phyloP scores from a whole-genome alignment of 2,329 filamentous ascomycete species.

The Ascochyta clinopodiicola region DNA sequence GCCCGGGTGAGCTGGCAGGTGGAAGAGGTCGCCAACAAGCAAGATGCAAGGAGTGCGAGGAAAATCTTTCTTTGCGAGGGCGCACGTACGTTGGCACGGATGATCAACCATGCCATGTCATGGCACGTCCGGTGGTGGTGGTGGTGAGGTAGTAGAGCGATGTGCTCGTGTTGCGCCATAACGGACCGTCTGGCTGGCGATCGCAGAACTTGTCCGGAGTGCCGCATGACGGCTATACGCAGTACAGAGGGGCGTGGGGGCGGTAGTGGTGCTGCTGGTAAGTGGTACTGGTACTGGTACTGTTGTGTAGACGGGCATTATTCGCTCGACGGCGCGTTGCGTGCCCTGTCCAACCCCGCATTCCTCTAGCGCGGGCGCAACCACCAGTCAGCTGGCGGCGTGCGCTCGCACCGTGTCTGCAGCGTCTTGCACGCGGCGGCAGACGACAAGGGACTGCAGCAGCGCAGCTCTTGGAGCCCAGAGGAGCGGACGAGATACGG shows the following conservation, averaged over 20 bases:
- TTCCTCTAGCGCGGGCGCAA: slow-evolving; percentile 20
- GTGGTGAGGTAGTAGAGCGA: slow-evolving; percentile 10
- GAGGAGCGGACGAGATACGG: slow-evolving; percentile 24
- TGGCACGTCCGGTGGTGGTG: background rate
- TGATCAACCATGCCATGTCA: slow-evolving; percentile 1
- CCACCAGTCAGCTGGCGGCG: slow-evolving; percentile 21
- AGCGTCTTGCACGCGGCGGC: slow-evolving; percentile 3
- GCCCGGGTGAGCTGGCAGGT: slow-evolving; percentile 12
- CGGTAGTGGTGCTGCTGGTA: too few relatives aligned
- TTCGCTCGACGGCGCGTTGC: slow-evolving; percentile 7
- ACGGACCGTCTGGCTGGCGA: slow-evolving; percentile 12
- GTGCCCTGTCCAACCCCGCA: slow-evolving; percentile 11
- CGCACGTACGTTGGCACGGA: slow-evolving; percentile 4
- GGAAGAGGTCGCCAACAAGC: slow-evolving; percentile 4
- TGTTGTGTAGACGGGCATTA: background rate
- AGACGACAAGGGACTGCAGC: slow-evolving; percentile 24
- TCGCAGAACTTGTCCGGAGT: slow-evolving; percentile 17
- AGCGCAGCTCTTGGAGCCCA: slow-evolving; percentile 13
- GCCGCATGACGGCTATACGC: slow-evolving; percentile 25
- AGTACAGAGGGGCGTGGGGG: background rate
- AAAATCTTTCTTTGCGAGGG: slow-evolving; percentile 15
- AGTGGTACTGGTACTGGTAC: too few relatives aligned
- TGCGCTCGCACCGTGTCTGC: background rate
- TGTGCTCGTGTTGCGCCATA: slow-evolving; percentile 28
- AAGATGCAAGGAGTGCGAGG: slow-evolving; percentile 7